These are phyloP conservation scores for Xylariaceae sp. DNA, from an alignment of 2,329 filamentous ascomycete genomes.

Conservation along the genomic window DNA sequence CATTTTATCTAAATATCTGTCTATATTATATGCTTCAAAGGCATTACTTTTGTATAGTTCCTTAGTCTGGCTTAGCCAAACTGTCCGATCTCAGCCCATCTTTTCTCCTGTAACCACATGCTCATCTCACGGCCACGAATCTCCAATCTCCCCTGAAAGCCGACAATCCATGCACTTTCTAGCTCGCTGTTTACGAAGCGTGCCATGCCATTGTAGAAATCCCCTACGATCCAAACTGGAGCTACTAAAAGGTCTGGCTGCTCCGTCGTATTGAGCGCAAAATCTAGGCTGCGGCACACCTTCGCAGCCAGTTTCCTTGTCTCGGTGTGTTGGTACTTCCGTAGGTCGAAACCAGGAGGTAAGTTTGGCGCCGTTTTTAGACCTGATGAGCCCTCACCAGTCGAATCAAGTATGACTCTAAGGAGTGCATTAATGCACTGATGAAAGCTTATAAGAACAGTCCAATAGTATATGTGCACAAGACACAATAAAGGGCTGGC, in stretches of 20 bases:
- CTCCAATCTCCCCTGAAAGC: constrained; percentile 33
- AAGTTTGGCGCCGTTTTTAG: constrained; percentile 48
- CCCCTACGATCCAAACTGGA: constrained; percentile 36
- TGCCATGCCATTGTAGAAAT: constrained; percentile 35
- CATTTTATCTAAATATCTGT: no score
- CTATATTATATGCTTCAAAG: constrained; percentile 15
- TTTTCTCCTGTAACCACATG: constrained; percentile 35
- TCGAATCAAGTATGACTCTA: constrained; percentile 50
- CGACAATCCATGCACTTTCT: constrained; percentile 36
- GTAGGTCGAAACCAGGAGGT: constrained; percentile 48
- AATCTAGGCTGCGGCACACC: constrained; percentile 59
- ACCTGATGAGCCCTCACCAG: constrained; percentile 46
- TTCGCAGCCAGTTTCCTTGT: constrained; percentile 53
- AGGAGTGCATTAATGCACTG: constrained; percentile 55
- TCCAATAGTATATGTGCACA: constrained; percentile 61
- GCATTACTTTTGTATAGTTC: constrained; percentile 11
- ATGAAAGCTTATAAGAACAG: constrained; percentile 55
- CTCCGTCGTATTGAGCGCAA: constrained; percentile 47
- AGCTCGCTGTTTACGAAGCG: constrained; percentile 32
- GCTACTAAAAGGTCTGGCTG: constrained; percentile 40
- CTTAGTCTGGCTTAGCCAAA: constrained; percentile 31
- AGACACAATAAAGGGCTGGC: constrained; percentile 51
- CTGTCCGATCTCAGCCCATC: constrained; percentile 35
- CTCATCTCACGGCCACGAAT: constrained; percentile 28
- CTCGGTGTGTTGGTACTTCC: constrained; percentile 48